Percentiles rank a stretch among this genome's conserved stretches.
These are phyloP conservation scores for Saccharomycopsis sp. DNA, from an alignment of 805 yeast genomes.

Conservation along the genomic window DNA sequence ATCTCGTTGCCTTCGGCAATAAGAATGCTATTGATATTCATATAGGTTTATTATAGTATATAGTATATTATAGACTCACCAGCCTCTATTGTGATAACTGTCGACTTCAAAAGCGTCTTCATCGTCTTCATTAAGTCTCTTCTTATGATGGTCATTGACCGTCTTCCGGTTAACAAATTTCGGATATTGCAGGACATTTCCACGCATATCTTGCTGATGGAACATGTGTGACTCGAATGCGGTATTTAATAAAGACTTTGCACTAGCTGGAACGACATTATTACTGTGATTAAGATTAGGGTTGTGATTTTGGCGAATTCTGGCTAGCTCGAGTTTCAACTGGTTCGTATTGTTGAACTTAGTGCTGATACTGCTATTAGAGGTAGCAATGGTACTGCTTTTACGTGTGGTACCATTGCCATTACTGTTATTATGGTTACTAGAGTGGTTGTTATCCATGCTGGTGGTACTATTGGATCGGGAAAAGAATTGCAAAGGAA, in stretches of 20 bases:
- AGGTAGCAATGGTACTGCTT: neutral
- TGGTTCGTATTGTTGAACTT: neutral
- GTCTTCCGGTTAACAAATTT: neutral
- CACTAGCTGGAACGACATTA: slow-evolving; percentile 16
- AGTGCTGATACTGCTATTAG: neutral
- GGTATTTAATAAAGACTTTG: slow-evolving; percentile 16
- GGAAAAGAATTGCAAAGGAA: neutral
- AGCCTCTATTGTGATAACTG: slow-evolving; percentile 21
- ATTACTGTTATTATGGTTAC: neutral
- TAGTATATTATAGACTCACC: slow-evolving; percentile 6
- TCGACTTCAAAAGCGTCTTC: slow-evolving; percentile 16
- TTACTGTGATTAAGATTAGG: neutral
- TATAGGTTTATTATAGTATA: neutral
- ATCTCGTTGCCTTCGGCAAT: too few species aligned
- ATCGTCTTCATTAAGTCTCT: slow-evolving; percentile 5
- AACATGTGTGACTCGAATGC: slow-evolving; percentile 19
- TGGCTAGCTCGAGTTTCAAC: neutral
- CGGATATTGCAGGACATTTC: neutral
- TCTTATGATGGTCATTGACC: neutral
- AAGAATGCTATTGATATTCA: too few species aligned
- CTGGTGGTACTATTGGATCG: neutral
- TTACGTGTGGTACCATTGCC: slow-evolving; percentile 2
- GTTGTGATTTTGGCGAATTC: neutral
- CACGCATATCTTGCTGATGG: slow-evolving; percentile 10
- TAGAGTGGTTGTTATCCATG: neutral